A percentile compares a stretch with the other conserved stretches of the same genome.
Evolutionary conservation across 179 eudicot species (phyloP).

Genomic region (Actinidia polygama): DNA sequence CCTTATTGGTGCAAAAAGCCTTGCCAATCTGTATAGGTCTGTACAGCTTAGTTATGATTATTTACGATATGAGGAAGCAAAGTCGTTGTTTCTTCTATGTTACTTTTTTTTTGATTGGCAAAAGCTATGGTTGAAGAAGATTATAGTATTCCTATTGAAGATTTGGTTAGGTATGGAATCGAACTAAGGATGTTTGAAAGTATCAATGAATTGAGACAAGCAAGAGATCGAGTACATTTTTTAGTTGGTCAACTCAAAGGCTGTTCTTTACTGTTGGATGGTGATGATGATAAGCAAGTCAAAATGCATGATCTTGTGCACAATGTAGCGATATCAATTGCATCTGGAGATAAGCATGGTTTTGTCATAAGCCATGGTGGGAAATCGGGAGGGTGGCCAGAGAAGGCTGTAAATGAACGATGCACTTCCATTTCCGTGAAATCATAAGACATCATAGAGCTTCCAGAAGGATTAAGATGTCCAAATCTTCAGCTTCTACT

Average conservation of each 20-base stretch:
- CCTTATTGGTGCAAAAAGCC: background rate
- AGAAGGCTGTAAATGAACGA: background rate
- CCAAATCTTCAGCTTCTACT: background rate
- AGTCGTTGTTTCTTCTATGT: conserved; percentile 28
- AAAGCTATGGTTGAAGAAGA: conserved; percentile 27
- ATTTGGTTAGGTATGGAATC: conserved; percentile 15
- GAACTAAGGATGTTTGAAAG: conserved; percentile 17
- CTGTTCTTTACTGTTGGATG: conserved; percentile 10
- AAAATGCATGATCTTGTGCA: conserved; percentile 28
- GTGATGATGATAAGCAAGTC: background rate
- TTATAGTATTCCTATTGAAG: conserved; percentile 17
- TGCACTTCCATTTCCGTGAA: background rate
- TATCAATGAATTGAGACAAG: background rate
- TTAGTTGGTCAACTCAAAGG: conserved; percentile 17
- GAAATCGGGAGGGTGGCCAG: background rate
- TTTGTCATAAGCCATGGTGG: background rate
- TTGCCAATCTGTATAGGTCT: conserved; percentile 1
- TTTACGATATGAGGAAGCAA: conserved; percentile 21
- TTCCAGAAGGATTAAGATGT: background rate
- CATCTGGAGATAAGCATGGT: background rate
- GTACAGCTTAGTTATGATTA: conserved; percentile 20
- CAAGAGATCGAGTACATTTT: conserved; percentile 22
- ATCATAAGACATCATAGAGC: background rate
- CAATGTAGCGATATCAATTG: conserved; percentile 24
- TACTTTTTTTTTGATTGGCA: too few species aligned